Evolutionary conservation across 176 grass and related monocot genomes (phyloP), one percentile per base, ranked within the genome.

Genomic region (Thinopyrum elongatum): DNA sequence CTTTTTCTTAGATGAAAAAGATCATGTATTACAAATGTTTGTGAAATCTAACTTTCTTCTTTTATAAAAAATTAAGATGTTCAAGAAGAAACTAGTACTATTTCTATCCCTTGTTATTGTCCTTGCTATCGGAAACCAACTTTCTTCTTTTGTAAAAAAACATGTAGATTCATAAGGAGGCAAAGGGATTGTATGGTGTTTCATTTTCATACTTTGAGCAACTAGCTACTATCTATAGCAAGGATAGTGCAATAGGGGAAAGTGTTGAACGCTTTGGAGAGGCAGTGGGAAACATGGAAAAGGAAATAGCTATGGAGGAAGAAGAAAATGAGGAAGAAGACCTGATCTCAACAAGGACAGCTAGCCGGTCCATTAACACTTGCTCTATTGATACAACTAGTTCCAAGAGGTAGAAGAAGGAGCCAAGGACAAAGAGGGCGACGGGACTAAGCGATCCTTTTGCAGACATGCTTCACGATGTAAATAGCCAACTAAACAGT

Each of bases 181-280:
- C 30, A 1, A 85, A 85, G 13, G 44, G 83, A 3, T 11, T 77
- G 3, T 85, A 85, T 68, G 74, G 61, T 13, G 8, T 85, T 39
- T 15, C 62, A 21, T 85, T 85, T 8, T 15, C 61, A 0, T 53
- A 58, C 22, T 77, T 27, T 67, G 29, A 67, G 2, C 25, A 3
- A 51, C 12, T 67, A 2, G 8, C 19, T 27, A 0, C 30, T 1
- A 78, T 77, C 21, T 77, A 57, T 22, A 14, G 29, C 1, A 68
- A 4, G n/a, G 61, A 66, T 11, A 39, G 27, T 8, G 83, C 61
- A 3, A 77, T 7, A 1, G 1, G 73, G 31, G 70, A 76, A 76
- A 38, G 70, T 3, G 70, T 9, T 23, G 26, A 84, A 25, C 36
- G 57, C 1, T 5, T 47, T 11, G 19, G 38, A 10, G 58, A 65